Base-by-base conservation (phyloP, 2,329 filamentous ascomycete species). In the Ophiocordyceps camponoti-rufipedis region DNA sequence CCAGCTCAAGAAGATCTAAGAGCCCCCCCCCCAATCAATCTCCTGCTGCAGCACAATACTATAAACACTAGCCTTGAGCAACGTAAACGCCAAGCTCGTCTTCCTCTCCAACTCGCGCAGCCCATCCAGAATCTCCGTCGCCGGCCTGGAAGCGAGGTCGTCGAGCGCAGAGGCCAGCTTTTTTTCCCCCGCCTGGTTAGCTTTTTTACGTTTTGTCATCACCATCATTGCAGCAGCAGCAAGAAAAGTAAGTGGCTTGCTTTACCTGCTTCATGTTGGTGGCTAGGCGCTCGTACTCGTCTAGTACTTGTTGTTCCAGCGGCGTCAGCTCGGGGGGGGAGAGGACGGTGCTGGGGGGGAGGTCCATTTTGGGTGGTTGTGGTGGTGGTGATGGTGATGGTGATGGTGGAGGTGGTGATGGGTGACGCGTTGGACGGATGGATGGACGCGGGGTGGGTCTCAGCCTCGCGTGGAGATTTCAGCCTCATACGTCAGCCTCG, bases 1-100 rank as follows among this genome's bases (percentile, higher is more conserved):
- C 3, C 5, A 23, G 5, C 23, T 5, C 23, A 47, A 61, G 58
- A 51, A 57, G 58, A 29, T 59, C 57, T 13, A 53, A 13, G 59
- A 23, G 57, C 68, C 58, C 67, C 71, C 70, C 43, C 76, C 82
- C 63, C 80, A 84, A 50, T 82, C 80, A 56, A 94, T 86, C 73
- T 96, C 85, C 72, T 96, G 89, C 73, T 98, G 89, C 68, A 98
- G 63, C 49, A 98, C 88, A 67, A 98, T 98, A 59, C 85, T 94
- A 67, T 98, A 98, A 51, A 98, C 91, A 62, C 89, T 96, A 16
- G 91, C 89, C 69, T 98, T 98, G 59, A 98, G 73, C 59, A 96
- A 65, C 50, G 91, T 98, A 63, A 94, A 96, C 19, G 95, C 89
- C 46, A 94, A 70, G 53, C 86, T 87, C 41, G 89, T 95, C 70